Evolutionary conservation across 331 rosid genomes (phyloP).

Genomic region (Erythrophleum ivorense): DNA sequence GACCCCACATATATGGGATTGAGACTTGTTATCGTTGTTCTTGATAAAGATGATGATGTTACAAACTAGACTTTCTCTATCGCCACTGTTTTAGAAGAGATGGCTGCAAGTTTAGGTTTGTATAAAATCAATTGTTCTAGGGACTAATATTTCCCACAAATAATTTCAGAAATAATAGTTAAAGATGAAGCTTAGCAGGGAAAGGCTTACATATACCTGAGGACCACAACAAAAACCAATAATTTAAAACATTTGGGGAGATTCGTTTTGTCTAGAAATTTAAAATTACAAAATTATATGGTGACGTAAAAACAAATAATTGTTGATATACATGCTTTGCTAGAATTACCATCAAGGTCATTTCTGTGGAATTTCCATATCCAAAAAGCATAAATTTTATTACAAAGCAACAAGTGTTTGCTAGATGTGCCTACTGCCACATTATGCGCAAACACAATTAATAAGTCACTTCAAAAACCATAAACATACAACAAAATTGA

Average conservation of each 20-base stretch:
- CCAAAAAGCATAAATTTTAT: not conserved
- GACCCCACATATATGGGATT: not conserved
- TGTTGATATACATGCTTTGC: not conserved
- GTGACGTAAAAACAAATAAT: not conserved
- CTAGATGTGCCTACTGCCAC: not conserved
- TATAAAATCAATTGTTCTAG: not conserved
- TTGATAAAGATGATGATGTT: not conserved
- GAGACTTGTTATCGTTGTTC: not conserved
- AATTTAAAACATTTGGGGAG: not conserved
- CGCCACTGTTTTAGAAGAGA: not conserved
- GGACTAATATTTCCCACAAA: not conserved
- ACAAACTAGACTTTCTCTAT: not conserved
- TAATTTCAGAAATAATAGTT: too few species aligned
- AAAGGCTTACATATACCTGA: not conserved
- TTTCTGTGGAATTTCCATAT: not conserved
- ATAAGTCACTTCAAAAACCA: not conserved
- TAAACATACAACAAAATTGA: not conserved
- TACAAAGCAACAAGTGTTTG: not conserved
- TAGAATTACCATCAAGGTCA: not conserved
- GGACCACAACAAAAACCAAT: not conserved
- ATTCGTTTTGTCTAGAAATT: not conserved
- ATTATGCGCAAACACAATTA: not conserved
- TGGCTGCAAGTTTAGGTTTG: not conserved
- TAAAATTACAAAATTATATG: not conserved
- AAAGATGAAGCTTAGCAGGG: not conserved